Conservation (phyloP, 768 basidiomycete genomes). For the Cyclocybe cylindracea region DNA sequence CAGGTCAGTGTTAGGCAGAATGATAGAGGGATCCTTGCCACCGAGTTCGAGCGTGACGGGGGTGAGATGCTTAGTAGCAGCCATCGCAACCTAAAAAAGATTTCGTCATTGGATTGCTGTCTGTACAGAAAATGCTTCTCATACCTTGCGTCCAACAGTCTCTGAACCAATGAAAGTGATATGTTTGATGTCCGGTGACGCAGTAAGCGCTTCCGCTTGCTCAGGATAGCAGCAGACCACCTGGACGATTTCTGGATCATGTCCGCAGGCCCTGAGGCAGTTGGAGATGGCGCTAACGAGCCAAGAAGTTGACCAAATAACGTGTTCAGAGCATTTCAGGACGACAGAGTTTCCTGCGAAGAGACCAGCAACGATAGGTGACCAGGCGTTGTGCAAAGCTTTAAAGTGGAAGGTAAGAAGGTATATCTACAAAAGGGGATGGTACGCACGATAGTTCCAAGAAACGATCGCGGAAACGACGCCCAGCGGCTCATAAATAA, state of each 20-base stretch:
- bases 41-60: conserved; percentile 95
- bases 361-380: conserved; percentile 87
- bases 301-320: conserved; percentile 88
- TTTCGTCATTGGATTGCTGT: not conserved
- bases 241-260: conserved; percentile 87
- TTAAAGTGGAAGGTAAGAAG: not conserved
- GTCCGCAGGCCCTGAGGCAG: conserved; percentile 80
- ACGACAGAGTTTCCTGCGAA: conserved; percentile 91
- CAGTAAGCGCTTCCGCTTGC: conserved; percentile 80
- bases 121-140: conserved; percentile 8
- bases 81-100: conserved; percentile 64
- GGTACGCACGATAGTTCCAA: conserved; percentile 83
- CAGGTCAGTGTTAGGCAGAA: conserved; percentile 84
- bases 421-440: not conserved
- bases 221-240: conserved; percentile 89
- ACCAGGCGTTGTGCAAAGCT: conserved; percentile 95
- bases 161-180: conserved; percentile 94
- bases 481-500: conserved; percentile 89
- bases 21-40: conserved; percentile 91
- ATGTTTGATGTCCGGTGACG: conserved; percentile 80
- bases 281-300: conserved; percentile 78
- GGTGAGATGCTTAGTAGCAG: conserved; percentile 84
- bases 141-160: conserved; percentile 70
- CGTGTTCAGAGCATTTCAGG: conserved; percentile 90
- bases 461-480: conserved; percentile 92